Evolutionary conservation across 768 basidiomycete species (phyloP), one percentile per base, ranked within the genome.

Genomic region (Leucocoprinus leucothites): DNA sequence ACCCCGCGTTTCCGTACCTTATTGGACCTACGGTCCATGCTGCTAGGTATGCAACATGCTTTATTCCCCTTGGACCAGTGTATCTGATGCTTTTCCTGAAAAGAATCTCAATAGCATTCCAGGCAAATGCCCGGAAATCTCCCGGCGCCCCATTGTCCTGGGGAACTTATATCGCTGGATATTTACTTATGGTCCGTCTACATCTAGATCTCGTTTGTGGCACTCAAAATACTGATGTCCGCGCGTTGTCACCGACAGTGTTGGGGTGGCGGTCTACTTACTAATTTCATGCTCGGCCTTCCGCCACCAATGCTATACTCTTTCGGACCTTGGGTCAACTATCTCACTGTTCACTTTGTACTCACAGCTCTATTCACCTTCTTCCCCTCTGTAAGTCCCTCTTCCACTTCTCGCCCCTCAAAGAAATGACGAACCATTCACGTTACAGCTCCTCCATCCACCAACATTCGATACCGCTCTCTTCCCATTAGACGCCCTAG

Each of bases 401-500:
- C 44, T 56, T 50, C 38, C 19, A 47, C 53, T 26, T 26, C 26
- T 26, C 9, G 18, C 5, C 35, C 44, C 46, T 40, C 9, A 4
- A 38, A 38, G 16, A 38, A 38, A 38, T 38, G 16, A 38, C 14
- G 31, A 21, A 22, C 26, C 25, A 21, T 34, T 35, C 26, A 18
- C n/a, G n/a, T 22, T 38, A 26, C 51, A 73, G 68, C 61, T 72
- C 16, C 64, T 73, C 19, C 54, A 70, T 38, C 63, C 70, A 11
- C 66, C 66, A 3, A 38, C 73, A 41, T 57, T 77, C 45, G 78
- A 81, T 57, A 73, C 76, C 22, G 34, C 72, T 14, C 64, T 81
- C n/a, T 78, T 78, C 64, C 79, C 79, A 1, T 57, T 81, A 26
- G 81, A 82, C 58, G 78, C 75, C 16, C 62, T 80, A 19, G 68